Conservation (phyloP, 163 green algal genomes). For the Prototheca wickerhamii region DNA sequence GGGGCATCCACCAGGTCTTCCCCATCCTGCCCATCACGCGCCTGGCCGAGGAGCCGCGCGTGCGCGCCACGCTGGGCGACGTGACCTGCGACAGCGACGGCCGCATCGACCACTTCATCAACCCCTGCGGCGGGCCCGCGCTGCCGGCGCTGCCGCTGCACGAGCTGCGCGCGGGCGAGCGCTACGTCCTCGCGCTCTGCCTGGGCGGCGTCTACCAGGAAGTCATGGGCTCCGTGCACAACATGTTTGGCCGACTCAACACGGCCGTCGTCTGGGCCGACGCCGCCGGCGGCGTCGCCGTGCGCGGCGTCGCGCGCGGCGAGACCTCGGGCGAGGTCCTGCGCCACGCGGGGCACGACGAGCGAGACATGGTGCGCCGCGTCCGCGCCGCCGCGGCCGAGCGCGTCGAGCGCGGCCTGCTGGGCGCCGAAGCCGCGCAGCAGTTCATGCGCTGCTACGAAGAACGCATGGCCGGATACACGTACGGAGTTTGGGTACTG, state of each 20-base stretch:
- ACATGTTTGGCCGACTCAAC: conserved; percentile 40
- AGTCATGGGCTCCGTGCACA: conserved; percentile 56
- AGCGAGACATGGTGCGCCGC: not conserved
- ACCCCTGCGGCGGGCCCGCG: conserved; percentile 5
- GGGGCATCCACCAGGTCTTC: conserved; percentile 69
- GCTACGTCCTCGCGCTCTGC: conserved; percentile 36
- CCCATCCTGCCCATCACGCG: conserved; percentile 54
- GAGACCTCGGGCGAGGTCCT: conserved; percentile 19
- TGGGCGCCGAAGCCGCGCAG: conserved; percentile 7
- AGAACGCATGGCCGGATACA: conserved; percentile 23
- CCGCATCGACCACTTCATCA: conserved; percentile 46
- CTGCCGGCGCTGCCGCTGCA: conserved; percentile 36
- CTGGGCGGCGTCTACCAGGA: conserved; percentile 59
- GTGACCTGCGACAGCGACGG: conserved; percentile 67
- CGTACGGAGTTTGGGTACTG: no score
- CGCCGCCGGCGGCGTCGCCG: not conserved
- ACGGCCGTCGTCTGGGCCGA: conserved; percentile 14
- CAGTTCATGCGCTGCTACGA: conserved; percentile 15
- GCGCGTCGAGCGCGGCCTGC: conserved; percentile 1
- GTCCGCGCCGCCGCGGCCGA: not conserved
- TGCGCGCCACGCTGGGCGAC: conserved; percentile 50
- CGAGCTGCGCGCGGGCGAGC: conserved; percentile 14
- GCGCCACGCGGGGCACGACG: not conserved
- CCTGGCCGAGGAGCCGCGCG: conserved; percentile 43
- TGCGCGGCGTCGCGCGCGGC: not conserved